These are phyloP conservation scores for Paraleonurus japonicus DNA, from an alignment of 257 asterid genomes.

Conservation along the genomic window DNA sequence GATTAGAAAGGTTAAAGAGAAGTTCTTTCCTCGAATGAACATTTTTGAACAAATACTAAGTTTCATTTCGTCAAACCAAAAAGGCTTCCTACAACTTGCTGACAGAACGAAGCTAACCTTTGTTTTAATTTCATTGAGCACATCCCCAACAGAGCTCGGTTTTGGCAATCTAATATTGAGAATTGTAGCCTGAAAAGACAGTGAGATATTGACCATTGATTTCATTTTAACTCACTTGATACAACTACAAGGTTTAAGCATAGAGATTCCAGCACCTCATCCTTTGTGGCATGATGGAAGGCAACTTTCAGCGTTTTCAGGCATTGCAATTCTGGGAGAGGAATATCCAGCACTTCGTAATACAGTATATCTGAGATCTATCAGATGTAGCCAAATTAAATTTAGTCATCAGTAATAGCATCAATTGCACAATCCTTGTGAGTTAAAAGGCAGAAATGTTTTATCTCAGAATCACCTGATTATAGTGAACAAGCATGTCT, in stretches of 20 bases:
- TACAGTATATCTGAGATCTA: slow-evolving; percentile 88
- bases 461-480: slow-evolving; percentile 60
- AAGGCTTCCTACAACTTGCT: slow-evolving; percentile 17
- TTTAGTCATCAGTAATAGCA: slow-evolving; percentile 19
- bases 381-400: slow-evolving; percentile 16
- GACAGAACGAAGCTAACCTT: slow-evolving; percentile 52
- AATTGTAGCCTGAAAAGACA: slow-evolving; percentile 60
- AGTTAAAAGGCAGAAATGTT: background rate
- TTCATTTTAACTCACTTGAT: slow-evolving; percentile 4
- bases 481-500: slow-evolving; percentile 97
- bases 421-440: background rate
- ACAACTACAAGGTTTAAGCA: background rate
- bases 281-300: slow-evolving; percentile 85
- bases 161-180: slow-evolving; percentile 87
- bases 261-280: slow-evolving; percentile 62
- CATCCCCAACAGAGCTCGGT: slow-evolving; percentile 94
- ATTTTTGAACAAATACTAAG: slow-evolving; percentile 10
- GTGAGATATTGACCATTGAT: background rate
- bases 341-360: slow-evolving; percentile 93
- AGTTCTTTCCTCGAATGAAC: background rate
- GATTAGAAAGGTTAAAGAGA: background rate
- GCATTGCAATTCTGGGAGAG: slow-evolving; percentile 95
- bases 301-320: slow-evolving; percentile 93
- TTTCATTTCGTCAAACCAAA: background rate
- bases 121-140: slow-evolving; percentile 85